Evolutionary conservation across 768 basidiomycete genomes (phyloP).

Genomic region (Termitomyces sp.): DNA sequence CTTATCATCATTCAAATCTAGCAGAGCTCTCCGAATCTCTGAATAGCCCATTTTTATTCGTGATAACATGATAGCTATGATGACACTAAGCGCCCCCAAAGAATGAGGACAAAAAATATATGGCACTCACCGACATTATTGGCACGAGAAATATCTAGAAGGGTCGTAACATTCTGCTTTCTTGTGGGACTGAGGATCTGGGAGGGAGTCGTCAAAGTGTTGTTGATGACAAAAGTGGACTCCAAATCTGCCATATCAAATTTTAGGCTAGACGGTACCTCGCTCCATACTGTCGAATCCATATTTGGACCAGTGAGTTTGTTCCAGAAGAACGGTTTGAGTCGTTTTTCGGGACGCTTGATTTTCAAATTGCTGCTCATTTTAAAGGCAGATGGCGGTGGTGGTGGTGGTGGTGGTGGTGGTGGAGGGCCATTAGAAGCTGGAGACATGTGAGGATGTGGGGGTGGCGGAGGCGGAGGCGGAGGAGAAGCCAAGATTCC

Average conservation of each 20-base stretch:
- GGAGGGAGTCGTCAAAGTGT: constrained; percentile 36
- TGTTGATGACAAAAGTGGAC: constrained; percentile 65
- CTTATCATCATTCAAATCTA: constrained; percentile 66
- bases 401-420: constrained; percentile 31
- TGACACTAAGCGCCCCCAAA: constrained; percentile 3
- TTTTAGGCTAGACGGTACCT: constrained; percentile 35
- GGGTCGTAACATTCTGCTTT: constrained; percentile 62
- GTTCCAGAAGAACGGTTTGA: constrained; percentile 92
- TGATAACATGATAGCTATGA: constrained; percentile 78
- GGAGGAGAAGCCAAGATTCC: constrained; percentile 1
- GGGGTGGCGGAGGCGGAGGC: constrained; percentile 31
- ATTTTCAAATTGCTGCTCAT: constrained; percentile 28
- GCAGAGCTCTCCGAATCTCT: constrained; percentile 66
- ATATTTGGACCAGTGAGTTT: constrained; percentile 53
- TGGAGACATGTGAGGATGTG: constrained; percentile 36
- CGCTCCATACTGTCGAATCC: constrained; percentile 67
- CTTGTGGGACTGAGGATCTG: constrained; percentile 38
- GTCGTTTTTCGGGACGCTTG: constrained; percentile 47
- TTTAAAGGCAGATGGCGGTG: constrained; percentile 35
- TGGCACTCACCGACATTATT: constrained; percentile 70
- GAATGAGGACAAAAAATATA: neutral
- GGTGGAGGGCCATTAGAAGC: constrained; percentile 19
- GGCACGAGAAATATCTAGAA: constrained; percentile 78
- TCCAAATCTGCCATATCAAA: constrained; percentile 73
- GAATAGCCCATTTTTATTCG: constrained; percentile 63